A percentile compares a stretch with the other conserved stretches of the same genome.
phyloP scores from a whole-genome alignment of 768 basidiomycete genomes.

The Hygrocybe punicea region DNA sequence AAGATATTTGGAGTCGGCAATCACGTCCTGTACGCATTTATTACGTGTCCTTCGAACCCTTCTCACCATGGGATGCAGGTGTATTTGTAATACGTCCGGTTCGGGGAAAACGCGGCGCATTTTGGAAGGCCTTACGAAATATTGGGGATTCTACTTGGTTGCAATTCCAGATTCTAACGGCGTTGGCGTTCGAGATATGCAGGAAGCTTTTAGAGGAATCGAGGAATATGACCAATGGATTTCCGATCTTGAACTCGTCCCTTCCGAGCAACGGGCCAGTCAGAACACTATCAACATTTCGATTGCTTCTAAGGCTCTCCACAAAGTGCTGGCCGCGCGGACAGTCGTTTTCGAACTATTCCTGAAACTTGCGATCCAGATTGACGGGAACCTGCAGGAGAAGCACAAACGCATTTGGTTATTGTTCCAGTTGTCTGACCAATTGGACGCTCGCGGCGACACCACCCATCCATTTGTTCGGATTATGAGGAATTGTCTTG shows the following conservation, averaged over 20 bases:
- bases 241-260: neutral
- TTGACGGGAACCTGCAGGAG: constrained; percentile 12
- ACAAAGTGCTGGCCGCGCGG: constrained; percentile 5
- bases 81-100: constrained; percentile 16
- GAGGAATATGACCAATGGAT: constrained; percentile 3
- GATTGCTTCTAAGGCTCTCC: constrained; percentile 7
- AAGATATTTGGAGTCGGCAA: constrained; percentile 11
- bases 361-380: constrained; percentile 6
- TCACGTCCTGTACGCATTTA: constrained; percentile 9
- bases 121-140: constrained; percentile 16
- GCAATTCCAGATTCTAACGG: constrained; percentile 5
- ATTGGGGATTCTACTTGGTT: constrained; percentile 19
- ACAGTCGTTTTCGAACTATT: constrained; percentile 7
- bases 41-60: constrained; percentile 4
- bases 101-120: constrained; percentile 18
- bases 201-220: constrained; percentile 6
- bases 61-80: constrained; percentile 11
- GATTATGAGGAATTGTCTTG: constrained; percentile 11
- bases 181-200: constrained; percentile 11
- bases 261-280: constrained; percentile 4
- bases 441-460: neutral
- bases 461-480: constrained; percentile 14
- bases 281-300: constrained; percentile 5
- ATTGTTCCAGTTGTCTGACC: constrained; percentile 16
- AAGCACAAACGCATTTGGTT: constrained; percentile 16